These are phyloP conservation scores for Tephrocybe sp. DNA, from an alignment of 768 basidiomycete species.

Conservation along the genomic window DNA sequence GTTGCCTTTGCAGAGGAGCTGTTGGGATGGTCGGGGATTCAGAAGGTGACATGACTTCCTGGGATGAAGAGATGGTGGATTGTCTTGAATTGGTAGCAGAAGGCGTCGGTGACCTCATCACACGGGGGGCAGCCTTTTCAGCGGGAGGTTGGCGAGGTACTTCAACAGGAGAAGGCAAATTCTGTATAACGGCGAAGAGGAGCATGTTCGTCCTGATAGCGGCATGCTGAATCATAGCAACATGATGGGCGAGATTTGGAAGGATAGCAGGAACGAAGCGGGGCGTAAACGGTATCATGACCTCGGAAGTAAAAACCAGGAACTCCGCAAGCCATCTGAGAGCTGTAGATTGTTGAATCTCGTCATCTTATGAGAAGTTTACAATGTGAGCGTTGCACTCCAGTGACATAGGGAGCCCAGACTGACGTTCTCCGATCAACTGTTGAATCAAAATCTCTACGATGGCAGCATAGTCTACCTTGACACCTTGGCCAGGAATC, in stretches of 20 bases:
- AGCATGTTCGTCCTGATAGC: conserved; percentile 86
- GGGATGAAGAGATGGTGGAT: conserved; percentile 42
- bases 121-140: conserved; percentile 34
- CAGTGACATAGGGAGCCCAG: conserved; percentile 1
- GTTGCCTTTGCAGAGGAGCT: conserved; percentile 22
- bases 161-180: conserved; percentile 74
- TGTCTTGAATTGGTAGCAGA: conserved; percentile 49
- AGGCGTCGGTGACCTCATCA: conserved; percentile 60
- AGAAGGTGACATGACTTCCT: conserved; percentile 45
- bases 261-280: conserved; percentile 91
- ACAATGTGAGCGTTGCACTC: conserved; percentile 2
- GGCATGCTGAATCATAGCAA: conserved; percentile 82
- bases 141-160: conserved; percentile 27
- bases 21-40: conserved; percentile 27
- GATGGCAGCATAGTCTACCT: conserved; percentile 87
- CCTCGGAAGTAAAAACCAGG: conserved; percentile 82
- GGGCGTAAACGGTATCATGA: conserved; percentile 93
- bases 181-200: conserved; percentile 83
- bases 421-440: conserved; percentile 79
- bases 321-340: conserved; percentile 93
- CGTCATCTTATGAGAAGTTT: conserved; percentile 77
- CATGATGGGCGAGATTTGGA: conserved; percentile 92
- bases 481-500: conserved; percentile 93
- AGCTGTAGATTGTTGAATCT: conserved; percentile 94
- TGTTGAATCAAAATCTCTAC: conserved; percentile 92